Evolutionary conservation across 2,329 filamentous ascomycete species (phyloP), one percentile per base, ranked within the genome.

Genomic region (Penicillium paneum): DNA sequence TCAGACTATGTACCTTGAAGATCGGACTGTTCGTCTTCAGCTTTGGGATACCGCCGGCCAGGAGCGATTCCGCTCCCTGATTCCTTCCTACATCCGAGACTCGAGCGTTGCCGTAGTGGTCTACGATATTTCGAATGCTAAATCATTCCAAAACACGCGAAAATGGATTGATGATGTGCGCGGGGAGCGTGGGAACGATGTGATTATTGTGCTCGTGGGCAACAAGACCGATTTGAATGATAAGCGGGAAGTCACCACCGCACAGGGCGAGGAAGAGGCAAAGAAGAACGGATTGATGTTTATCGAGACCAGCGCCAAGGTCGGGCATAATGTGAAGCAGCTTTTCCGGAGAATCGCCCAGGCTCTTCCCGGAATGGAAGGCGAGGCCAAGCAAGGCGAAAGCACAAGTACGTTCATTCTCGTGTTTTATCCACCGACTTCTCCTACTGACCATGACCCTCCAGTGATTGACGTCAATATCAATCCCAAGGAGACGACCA

Each of bases 81-180:
- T 99, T 65, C 95, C 95, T 52, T 97, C 91, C 21, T 99, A 99
- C 78, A 99, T 99, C 70, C 91, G 95, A 68, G 95, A 99, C 79
- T 96, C 91, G 21, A 95, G 89, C 71, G 95, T 99, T 49, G 95
- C 95, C 21, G 95, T 99, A 32, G 95, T 99, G 32, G 94, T 99
- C 57, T 99, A 99, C 78, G 94, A 99, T 75, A 96, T 99, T 70
- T 96, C 91, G 56, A 96, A 94, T 74, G 88, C 89, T 61, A 97
- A 97, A 77, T 96, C 91, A 24, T 99, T 99, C 80, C 89, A 97
- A 73, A 97, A 99, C 77, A 99, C 94, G 51, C 87, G 92, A 70
- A 99, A 99, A 82, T 99, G 95, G 94, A 96, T 99, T 63, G 94
- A 99, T 72, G 94, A 99, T 71, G 94, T 99, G 55, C 85, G 94